Evolutionary conservation across 2,329 filamentous ascomycete species (phyloP), one percentile per base, ranked within the genome.

Genomic region (Periconia sp.): DNA sequence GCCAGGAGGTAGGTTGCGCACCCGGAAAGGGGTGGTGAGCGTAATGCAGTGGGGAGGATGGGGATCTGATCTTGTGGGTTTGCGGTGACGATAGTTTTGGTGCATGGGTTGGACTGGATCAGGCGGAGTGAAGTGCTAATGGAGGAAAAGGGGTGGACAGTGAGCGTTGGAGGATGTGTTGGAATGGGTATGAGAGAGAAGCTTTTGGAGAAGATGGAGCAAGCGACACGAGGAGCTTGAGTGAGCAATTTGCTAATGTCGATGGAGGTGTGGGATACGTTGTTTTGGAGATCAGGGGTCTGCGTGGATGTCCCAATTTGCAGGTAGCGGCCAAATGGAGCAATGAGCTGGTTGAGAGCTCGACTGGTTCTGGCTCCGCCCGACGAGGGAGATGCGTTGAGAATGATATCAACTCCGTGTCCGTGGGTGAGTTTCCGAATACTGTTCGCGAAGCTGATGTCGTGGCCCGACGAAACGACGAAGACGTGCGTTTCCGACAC

Each of bases 341-440:
- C 13, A 41, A 48, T 14, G 52, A 47, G 1, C 49, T 41, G 3
- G 65, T 55, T 0, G 57, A 54, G 18, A 66, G 58, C 10, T 54
- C 50, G 19, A 59, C 2, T 55, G 56, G 14, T 70, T 50, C 5
- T 57, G 20, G 18, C 66, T 57, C 2, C 60, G 62, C 6, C 68
- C 60, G 8, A 60, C 45, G 2, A 56, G 15, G 15, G 43, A 64
- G 53, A 5, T 5, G 40, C 51, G 55, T 70, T 74, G 48, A 76
- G 53, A 5, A 73, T 56, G 5, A 75, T 66, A 53, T 76, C 69
- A 11, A 74, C 64, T 15, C 74, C 74, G 6, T 44, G 44, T 15
- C 57, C 62, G 9, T 59, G 43, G 1, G 74, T 76, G 17, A 54
- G 50, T 8, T 58, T 44, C 20, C 54, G 49, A 10, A 76, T 53